A percentile compares a stretch with the other conserved stretches of the same genome.
Evolutionary conservation across 169 alveolate species (phyloP).

Genomic region (Plasmodium sp.): DNA sequence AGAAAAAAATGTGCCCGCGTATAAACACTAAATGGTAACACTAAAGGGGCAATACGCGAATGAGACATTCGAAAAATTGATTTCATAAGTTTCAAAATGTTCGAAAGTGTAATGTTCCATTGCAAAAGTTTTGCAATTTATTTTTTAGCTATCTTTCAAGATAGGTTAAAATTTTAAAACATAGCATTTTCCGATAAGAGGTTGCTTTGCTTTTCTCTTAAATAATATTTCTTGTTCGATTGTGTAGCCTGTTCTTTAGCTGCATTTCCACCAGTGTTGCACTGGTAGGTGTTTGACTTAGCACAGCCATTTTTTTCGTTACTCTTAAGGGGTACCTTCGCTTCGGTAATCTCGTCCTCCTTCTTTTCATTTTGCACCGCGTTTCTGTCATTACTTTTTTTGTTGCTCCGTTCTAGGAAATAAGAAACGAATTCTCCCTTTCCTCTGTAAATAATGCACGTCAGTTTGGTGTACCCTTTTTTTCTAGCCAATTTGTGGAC

Average conservation of each 20-base stretch:
- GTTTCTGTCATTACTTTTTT: constrained; percentile 22
- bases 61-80: not conserved
- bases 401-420: constrained; percentile 32
- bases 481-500: constrained; percentile 62
- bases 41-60: not conserved
- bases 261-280: not conserved
- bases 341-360: not conserved
- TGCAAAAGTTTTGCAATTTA: not conserved
- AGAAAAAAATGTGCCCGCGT: not conserved
- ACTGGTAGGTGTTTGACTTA: not conserved
- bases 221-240: constrained; percentile 15
- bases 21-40: not conserved
- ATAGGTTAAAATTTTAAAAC: not conserved
- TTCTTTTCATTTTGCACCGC: constrained; percentile 8
- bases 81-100: not conserved
- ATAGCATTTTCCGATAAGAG: not conserved
- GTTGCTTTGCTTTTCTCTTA: constrained; percentile 44
- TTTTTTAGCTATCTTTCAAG: not conserved
- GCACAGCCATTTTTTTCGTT: not conserved
- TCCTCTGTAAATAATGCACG: constrained; percentile 64
- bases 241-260: constrained; percentile 1
- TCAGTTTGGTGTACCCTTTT: constrained; percentile 49
- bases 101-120: not conserved
- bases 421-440: constrained; percentile 67
- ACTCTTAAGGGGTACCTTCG: not conserved